Percentiles rank a stretch among this genome's conserved stretches.
Conservation (phyloP, 805 yeast species). For the Maudiozyma serrabonitensis region DNA sequence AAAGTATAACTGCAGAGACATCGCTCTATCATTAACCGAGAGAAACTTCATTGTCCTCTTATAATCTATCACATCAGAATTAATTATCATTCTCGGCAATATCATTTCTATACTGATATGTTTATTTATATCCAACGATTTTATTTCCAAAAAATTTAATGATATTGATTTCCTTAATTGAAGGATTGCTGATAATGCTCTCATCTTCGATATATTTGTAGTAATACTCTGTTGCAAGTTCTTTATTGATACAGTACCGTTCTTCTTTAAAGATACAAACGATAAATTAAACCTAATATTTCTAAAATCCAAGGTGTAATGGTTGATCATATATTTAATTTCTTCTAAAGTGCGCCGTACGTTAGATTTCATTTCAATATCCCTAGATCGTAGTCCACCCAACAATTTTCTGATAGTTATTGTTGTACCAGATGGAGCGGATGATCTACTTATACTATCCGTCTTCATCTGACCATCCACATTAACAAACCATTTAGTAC, state of each 20-base stretch:
- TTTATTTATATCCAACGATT: constrained; percentile 5
- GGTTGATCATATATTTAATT: constrained; percentile 18
- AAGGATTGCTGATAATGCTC: constrained; percentile 9
- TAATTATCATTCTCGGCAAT: constrained; percentile 30
- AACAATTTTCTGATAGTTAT: constrained; percentile 29
- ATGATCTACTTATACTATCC: constrained; percentile 12
- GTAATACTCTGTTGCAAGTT: constrained; percentile 10
- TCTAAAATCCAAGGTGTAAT: constrained; percentile 28
- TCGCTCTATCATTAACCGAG: constrained; percentile 29
- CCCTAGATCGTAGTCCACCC: constrained; percentile 28
- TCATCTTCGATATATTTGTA: constrained; percentile 7
- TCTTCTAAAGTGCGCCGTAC: constrained; percentile 18
- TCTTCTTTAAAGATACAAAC: constrained; percentile 13
- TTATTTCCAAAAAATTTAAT: constrained; percentile 11
- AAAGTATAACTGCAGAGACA: constrained; percentile 23
- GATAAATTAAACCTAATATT: constrained; percentile 26
- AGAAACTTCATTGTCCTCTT: constrained; percentile 23
- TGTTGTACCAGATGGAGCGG: constrained; percentile 31
- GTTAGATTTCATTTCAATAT: constrained; percentile 23
- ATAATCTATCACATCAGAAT: constrained; percentile 14
- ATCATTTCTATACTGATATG: constrained; percentile 11
- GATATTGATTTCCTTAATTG: constrained; percentile 6
- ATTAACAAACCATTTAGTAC: constrained; percentile 31
- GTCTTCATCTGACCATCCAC: constrained; percentile 19
- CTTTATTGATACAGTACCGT: constrained; percentile 10